Percentiles rank a stretch among this genome's conserved stretches.
phyloP scores from a whole-genome alignment of 2,329 filamentous ascomycete species.

The Penicillium sp. region DNA sequence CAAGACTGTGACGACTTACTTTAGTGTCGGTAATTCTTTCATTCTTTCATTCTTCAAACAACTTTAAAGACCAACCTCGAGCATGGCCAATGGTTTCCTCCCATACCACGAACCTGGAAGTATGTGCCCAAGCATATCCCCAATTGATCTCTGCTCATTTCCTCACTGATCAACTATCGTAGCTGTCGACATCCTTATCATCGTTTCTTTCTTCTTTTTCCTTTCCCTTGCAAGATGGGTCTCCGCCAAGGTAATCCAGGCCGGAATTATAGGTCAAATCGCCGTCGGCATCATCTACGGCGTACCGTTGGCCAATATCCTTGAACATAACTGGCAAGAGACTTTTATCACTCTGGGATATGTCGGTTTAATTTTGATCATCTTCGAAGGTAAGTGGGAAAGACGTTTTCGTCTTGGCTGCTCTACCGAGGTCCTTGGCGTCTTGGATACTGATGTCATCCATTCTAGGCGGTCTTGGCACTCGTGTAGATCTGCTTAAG shows the following conservation, averaged over 20 bases:
- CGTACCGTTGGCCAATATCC: constrained; percentile 45
- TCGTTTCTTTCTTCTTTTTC: constrained; percentile 49
- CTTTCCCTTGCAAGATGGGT: constrained; percentile 44
- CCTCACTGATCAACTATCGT: constrained; percentile 3
- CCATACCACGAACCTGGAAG: constrained; percentile 43
- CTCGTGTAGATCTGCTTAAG: constrained; percentile 48
- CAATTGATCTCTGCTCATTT: not conserved
- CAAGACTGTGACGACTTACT: not conserved
- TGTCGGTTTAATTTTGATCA: constrained; percentile 50
- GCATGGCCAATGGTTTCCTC: constrained; percentile 32
- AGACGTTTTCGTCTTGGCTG: not conserved
- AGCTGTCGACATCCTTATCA: constrained; percentile 43
- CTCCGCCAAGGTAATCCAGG: constrained; percentile 43
- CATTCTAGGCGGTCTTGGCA: constrained; percentile 43
- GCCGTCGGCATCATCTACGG: constrained; percentile 50
- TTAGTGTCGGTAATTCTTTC: not conserved
- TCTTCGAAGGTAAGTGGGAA: constrained; percentile 43
- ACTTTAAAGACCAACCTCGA: not conserved
- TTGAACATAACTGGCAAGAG: constrained; percentile 45
- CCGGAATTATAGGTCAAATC: constrained; percentile 50
- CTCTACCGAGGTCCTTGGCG: not conserved
- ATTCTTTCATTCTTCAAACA: not conserved
- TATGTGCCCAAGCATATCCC: constrained; percentile 20
- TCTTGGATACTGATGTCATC: constrained; percentile 10
- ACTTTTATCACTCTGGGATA: constrained; percentile 50